Base-by-base conservation (phyloP, 2,329 filamentous ascomycete species). In the Ilyonectria destructans region DNA sequence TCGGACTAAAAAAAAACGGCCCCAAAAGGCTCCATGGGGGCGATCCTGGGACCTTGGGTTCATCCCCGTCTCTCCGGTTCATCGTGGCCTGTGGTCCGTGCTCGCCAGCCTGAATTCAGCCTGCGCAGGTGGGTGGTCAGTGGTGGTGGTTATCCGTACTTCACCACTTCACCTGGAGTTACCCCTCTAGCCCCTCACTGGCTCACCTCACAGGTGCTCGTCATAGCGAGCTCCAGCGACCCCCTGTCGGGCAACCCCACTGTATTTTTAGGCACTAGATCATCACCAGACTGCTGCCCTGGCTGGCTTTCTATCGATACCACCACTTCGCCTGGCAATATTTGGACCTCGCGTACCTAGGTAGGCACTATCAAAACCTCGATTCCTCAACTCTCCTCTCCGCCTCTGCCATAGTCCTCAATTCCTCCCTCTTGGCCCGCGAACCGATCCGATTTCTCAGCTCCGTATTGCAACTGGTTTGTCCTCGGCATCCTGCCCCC, bases 1-100 rank as follows among this genome's bases (percentile, higher is more conserved):
- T 69, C 69, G 69, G 52, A 64, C 64, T 29, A 48, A 31, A 55
- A 57, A 65, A 48, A 65, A 62, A 57, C 56, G 31, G 43, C n/a
- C 51, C 26, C 9, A 7, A 35, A 29, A 37, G 51, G 29, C 40
- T 43, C 17, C 40, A n/a, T 43, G 40, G 40, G 40, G 40, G 40
- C 40, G 37, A 40, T 40, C 37, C 37, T 40, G 12, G 12, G 37
- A 13, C 37, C 37, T 40, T n/a, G 12, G 15, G 37, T 29, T n/a
- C 52, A 55, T 54, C 26, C 40, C 17, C 29, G 40, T n/a, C 40
- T 43, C 15, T 43, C 26, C 3, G 5, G 51, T 37, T 37, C 29
- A 19, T 46, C 40, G 9, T 21, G 23, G 17, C 26, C 21, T 17
- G 21, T 48, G 55, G 55, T 23, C 55, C 37, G 55, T 46, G 55